Evolutionary conservation across 257 asterid species (phyloP), one percentile per base, ranked within the genome.

Genomic region (Solanum phureja): DNA sequence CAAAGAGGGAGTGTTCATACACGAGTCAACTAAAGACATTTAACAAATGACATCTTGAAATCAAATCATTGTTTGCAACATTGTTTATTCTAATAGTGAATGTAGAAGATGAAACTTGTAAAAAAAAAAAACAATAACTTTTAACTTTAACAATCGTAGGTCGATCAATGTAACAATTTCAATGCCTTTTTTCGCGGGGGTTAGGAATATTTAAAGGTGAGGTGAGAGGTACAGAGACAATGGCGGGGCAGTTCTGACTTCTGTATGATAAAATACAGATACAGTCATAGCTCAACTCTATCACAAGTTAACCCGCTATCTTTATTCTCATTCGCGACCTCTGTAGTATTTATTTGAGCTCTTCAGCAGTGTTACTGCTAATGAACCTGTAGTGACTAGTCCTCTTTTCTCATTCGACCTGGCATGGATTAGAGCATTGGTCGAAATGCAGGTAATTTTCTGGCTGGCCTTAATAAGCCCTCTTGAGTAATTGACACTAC

Each of bases 401-500:
- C 68, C 42, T 46, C 68, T 29, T 29, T 46, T 81, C 23, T 44
- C 27, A 79, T 79, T 79, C 24, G 23, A 44, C 42, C 9, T 27
- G 85, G 29, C 42, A 18, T 81, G 85, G 35, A 46, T 88, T 87
- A 96, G 86, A 96, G 88, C 91, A 94, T 96, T 5, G 99, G 90
- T 86, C 87, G 87, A 66, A 79, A 83, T 75, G 90, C 86, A 68
- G 93, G 77, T 79, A 86, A 89, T 88, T 92, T 85, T 72, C 83
- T 44, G 60, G 29, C 23, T 2, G 88, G 88, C 94, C 99, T 91
- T 89, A 95, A n/a, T 84, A 97, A 88, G 68, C 98, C 99, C 91
- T 97, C 99, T 97, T 97, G 98, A 44, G 96, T 93, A 91, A 93
- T 86, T 46, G 99, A 89, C 88, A 88, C 96, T 83, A 91, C 95